Evolutionary conservation across 306 rosid genomes (phyloP).

Genomic region (Prunus fruticosa): DNA sequence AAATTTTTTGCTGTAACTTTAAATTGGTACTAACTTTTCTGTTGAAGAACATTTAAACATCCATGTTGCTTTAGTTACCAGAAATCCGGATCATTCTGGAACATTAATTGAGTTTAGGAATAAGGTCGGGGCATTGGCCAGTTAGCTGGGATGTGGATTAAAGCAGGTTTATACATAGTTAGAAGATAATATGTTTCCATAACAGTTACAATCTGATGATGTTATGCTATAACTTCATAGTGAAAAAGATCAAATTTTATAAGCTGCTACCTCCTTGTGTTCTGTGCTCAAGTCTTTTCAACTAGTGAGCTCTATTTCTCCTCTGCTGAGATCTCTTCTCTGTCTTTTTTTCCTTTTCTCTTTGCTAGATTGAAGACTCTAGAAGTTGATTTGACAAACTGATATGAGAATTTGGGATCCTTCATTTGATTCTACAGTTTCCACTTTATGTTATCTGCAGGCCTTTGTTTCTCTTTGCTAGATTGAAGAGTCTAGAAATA

Average conservation of each 20-base stretch:
- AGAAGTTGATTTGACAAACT: background rate
- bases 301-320: background rate
- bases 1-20: background rate
- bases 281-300: background rate
- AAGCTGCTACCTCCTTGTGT: no score
- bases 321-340: background rate
- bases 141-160: no score
- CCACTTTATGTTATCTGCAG: background rate
- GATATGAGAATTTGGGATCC: background rate
- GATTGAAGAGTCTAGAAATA: background rate
- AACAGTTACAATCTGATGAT: no score
- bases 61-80: background rate
- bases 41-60: background rate
- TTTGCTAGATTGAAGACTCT: background rate
- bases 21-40: background rate
- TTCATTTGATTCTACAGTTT: background rate
- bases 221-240: no score
- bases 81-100: background rate
- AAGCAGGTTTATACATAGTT: no score
- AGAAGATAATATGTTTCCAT: no score
- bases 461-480: background rate
- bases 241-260: no score
- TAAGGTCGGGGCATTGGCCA: no score
- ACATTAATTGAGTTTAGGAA: background rate
- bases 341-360: background rate